Base-by-base conservation (phyloP, 495 filamentous ascomycete genomes). In the Aspergillus homomorphus region DNA sequence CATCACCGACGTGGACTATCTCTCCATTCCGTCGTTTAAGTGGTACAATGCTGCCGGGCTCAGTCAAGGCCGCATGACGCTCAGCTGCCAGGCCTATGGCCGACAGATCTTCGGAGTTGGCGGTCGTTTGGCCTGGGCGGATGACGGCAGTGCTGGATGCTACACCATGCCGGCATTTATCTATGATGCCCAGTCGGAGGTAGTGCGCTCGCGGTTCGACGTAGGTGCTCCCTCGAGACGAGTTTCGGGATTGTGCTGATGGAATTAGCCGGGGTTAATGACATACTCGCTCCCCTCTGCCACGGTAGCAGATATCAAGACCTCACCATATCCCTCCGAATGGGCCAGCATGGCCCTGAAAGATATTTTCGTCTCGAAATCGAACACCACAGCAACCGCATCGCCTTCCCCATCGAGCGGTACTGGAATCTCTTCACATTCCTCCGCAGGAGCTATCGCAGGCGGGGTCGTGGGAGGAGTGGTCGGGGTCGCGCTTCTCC, bases 21-120 rank as follows among this genome's bases (percentile, higher is more conserved):
- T 64, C 3, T 58, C 58, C 10, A 57, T 64, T n/a, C 62, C 62
- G 7, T 64, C 57, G 0, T 64, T 64, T 44, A 64, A 60, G 52
- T 64, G 62, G 54, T 64, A 54, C 20, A 21, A 18, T 0, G 62
- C 62, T 10, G 45, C n/a, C 14, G 48, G 48, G 7, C 50, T 64
- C 6, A 21, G 50, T 0, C 15, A 52, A 20, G 57, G 45, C 23
- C 53, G 62, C 0, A 64, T 64, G 62, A 59, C 51, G 2, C 54
- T 59, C 44, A 46, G 46, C 12, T 65, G 62, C 20, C 33, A 49
- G 19, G 33, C 56, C 43, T 65, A 59, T 28, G 59, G 59, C 0
- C 9, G 52, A 19, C 62, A 65, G 41, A 65, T 65, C 1, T 62
- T 65, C 23, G 63, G 56, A 22, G 54, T 65, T 21, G 63, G 56